These are phyloP conservation scores for Neopestalotiopsis sp. DNA, from an alignment of 2,329 filamentous ascomycete species.

Conservation along the genomic window DNA sequence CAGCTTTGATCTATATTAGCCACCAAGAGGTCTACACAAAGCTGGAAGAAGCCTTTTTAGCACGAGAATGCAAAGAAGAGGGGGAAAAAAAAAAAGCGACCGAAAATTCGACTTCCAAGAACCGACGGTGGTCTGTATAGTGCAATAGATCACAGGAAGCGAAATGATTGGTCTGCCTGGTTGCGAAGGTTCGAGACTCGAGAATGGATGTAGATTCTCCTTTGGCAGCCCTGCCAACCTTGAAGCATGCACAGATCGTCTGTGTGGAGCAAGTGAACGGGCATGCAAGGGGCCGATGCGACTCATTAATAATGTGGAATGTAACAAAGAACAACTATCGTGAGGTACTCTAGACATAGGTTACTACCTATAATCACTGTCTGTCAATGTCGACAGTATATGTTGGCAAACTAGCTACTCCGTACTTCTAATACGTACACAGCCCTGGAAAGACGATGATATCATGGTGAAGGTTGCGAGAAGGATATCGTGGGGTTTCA, in stretches of 20 bases:
- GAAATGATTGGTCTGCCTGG: too few relatives aligned
- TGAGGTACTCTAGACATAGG: too few relatives aligned
- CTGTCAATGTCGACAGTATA: background rate
- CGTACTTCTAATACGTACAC: background rate
- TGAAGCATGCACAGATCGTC: conserved; percentile 2
- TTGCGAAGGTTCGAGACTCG: too few relatives aligned
- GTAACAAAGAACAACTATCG: background rate
- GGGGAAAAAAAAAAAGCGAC: too few relatives aligned
- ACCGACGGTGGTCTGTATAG: too few relatives aligned
- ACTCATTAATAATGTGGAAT: background rate
- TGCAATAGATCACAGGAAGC: too few relatives aligned
- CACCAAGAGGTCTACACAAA: too few relatives aligned
- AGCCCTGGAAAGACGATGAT: background rate
- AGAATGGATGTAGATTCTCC: background rate
- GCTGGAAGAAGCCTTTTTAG: too few relatives aligned
- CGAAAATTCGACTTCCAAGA: too few relatives aligned
- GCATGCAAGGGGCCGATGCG: background rate
- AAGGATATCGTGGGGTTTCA: background rate
- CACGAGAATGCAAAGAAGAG: too few relatives aligned
- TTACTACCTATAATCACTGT: background rate
- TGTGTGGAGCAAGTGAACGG: background rate
- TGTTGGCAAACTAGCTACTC: background rate
- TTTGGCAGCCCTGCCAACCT: background rate
- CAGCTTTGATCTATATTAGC: too few relatives aligned
- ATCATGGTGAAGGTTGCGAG: background rate